Evolutionary conservation across 257 asterid genomes (phyloP).

Genomic region (Mitragyna speciosa): DNA sequence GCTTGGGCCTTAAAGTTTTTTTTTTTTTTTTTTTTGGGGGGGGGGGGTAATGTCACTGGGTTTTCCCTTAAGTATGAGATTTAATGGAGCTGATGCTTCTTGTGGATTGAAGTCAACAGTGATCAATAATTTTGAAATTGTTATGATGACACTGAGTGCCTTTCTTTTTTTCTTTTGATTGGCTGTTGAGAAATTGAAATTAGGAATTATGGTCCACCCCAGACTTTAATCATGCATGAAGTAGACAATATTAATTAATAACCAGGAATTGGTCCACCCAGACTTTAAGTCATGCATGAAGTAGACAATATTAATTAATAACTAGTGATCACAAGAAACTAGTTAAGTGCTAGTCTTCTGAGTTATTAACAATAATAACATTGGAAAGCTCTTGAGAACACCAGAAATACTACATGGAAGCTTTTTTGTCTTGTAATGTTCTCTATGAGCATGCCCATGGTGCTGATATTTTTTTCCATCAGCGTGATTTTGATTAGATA

Average conservation of each 20-base stretch:
- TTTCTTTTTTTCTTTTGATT: too few relatives aligned
- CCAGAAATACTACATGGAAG: too few relatives aligned
- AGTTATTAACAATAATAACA: too few relatives aligned
- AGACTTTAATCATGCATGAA: not conserved
- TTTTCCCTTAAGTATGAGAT: too few relatives aligned
- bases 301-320: not conserved
- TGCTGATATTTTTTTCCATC: too few relatives aligned
- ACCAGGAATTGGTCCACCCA: not conserved
- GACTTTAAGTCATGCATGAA: not conserved
- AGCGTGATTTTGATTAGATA: too few relatives aligned
- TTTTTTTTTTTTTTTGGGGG: too few relatives aligned
- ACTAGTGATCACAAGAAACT: not conserved
- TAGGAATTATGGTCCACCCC: not conserved
- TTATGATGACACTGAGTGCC: not conserved
- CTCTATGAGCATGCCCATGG: too few relatives aligned
- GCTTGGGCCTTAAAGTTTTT: not conserved
- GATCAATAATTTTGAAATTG: not conserved
- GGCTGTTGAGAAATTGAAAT: too few relatives aligned
- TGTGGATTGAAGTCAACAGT: not conserved
- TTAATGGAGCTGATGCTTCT: not conserved
- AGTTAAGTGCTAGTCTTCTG: not conserved
- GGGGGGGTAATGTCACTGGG: too few relatives aligned
- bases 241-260: not conserved
- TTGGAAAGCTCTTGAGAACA: not conserved
- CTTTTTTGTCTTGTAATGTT: too few relatives aligned